Evolutionary conservation across 2,329 filamentous ascomycete species (phyloP), one percentile per base, ranked within the genome.

Genomic region (Juglanconis oblonga): DNA sequence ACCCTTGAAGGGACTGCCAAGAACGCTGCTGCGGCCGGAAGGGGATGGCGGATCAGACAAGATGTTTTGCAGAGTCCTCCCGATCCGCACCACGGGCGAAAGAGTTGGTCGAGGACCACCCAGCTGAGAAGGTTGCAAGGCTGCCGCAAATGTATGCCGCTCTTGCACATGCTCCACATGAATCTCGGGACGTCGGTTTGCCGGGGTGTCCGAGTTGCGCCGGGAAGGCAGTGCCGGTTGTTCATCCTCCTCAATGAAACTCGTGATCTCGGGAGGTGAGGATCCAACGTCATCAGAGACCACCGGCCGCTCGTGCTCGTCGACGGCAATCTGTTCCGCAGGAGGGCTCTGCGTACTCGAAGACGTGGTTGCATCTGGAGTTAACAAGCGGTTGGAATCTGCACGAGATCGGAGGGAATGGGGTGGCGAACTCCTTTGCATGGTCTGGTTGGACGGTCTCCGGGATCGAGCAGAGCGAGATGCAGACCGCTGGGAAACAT

Each of bases 31-130:
- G n/a, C 75, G 76, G 6, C 71, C 75, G 54, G 80, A 79, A 1
- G 84, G 83, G 0, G 84, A 85, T 0, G 83, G 81, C 7, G 81
- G 81, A 63, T 86, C 83, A 0, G 83, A 85, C 10, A 84, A 83
- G 42, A 86, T 80, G 60, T 77, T 83, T 66, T 86, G 83, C 13
- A 87, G 70, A 35, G 79, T 82, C 52, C 81, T 76, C 3, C 83
- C 83, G 32, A 78, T 83, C 50, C 83, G 77, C n/a, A 86, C 79
- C 40, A 85, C 85, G 1, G 84, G 82, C 5, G 83, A 85, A 0
- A 87, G 72, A 5, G 73, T 75, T 32, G 80, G 79, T 8, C 81
- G 77, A 13, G 66, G 62, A 2, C 68, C 70, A 44, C 70, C 44
- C 24, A 59, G 11, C 71, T 11, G 70, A 68, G 11, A 68, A 66